Evolutionary conservation across 192 early-diverging fungal species (phyloP), one percentile per base, ranked within the genome.

Genomic region (Allomyces javanicus): DNA sequence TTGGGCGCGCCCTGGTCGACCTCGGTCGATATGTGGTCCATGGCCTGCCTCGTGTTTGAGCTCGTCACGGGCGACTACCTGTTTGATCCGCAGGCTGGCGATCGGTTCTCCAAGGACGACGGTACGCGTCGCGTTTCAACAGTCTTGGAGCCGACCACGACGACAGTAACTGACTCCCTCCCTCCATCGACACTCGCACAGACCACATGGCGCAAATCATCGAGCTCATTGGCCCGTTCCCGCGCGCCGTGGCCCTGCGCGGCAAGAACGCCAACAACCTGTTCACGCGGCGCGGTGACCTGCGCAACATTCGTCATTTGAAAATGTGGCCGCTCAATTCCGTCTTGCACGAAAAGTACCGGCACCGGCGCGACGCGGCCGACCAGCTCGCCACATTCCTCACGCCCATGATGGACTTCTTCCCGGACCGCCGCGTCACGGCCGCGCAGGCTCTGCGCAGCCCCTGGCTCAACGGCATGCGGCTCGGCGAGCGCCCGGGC

Each of bases 201-300:
- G 95, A 98, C 74, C 95, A 98, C 68, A 78, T 98, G 62, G 95
- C 95, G 0, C 95, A 94, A 75, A 96, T 98, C 65, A 86, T 91
- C 26, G 95, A 98, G 73, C 82, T 94, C 17, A 71, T 98, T 26
- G 95, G 92, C 19, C 77, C 78, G 5, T 87, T 95, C 70, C 87
- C 88, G 0, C 87, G 81, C 70, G 75, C 79, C 58, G 76, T 98
- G 69, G 86, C 90, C 0, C 75, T 88, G 45, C 83, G 79, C 4
- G 95, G 95, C 19, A 89, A 88, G 74, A 91, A 87, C 70, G 87
- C 86, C 24, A 75, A 72, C 55, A 89, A 93, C 65, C 78, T 91
- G 65, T 98, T 98, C 72, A 94, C 92, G 71, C 81, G 89, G 22
- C 80, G 84, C 67, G 92, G 91, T 10, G 85, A 94, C 68, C 78